Evolutionary conservation across 2,329 filamentous ascomycete species (phyloP).

Genomic region (Nemania diffusa): DNA sequence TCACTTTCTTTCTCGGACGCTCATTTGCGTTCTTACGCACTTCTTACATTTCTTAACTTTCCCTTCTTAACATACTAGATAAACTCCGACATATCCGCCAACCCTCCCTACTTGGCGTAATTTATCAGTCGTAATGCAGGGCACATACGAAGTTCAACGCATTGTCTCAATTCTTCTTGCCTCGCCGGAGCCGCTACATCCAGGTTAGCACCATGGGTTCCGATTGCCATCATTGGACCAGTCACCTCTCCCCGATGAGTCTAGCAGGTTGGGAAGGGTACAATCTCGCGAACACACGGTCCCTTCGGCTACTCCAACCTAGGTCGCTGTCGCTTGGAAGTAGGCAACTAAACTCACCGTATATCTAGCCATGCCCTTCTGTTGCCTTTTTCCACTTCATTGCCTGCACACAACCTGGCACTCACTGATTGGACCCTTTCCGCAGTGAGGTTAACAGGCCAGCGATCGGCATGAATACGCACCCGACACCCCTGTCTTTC

Average conservation of each 20-base stretch:
- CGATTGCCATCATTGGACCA: neutral
- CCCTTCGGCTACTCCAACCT: conserved; percentile 14
- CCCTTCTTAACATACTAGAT: neutral
- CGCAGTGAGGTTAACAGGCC: neutral
- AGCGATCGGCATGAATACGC: neutral
- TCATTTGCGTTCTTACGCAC: neutral
- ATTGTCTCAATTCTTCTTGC: neutral
- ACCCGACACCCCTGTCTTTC: conserved; percentile 1
- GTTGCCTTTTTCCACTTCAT: conserved; percentile 22
- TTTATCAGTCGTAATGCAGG: neutral
- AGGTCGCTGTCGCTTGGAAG: neutral
- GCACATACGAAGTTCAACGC: neutral
- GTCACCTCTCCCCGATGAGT: neutral
- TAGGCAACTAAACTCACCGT: conserved; percentile 25
- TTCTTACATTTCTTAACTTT: neutral
- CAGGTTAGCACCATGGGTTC: neutral
- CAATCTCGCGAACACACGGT: neutral
- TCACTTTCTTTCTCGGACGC: neutral
- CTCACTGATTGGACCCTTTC: conserved; percentile 9
- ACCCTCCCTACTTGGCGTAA: neutral
- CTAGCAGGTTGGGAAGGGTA: neutral
- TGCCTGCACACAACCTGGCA: neutral
- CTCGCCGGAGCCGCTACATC: neutral
- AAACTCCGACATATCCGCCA: neutral
- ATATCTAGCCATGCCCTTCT: neutral